Evolutionary conservation across 2,329 filamentous ascomycete species (phyloP).

Genomic region (Phaeosphaeria sp.): DNA sequence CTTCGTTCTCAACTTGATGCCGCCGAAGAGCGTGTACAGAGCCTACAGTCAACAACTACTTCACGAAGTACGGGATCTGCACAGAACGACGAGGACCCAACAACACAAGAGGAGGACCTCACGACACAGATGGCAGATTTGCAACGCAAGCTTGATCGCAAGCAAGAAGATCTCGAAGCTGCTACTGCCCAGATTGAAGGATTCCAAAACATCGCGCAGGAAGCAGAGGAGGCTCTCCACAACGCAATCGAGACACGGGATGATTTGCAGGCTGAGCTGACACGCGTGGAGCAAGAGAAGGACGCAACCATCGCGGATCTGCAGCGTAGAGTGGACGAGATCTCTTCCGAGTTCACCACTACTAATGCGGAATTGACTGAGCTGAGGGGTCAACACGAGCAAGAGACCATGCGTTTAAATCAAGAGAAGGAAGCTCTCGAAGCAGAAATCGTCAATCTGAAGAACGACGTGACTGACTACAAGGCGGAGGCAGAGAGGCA

Average conservation of each 20-base stretch:
- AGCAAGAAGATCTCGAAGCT: conserved; percentile 79
- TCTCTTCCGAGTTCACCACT: conserved; percentile 79
- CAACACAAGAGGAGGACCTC: conserved; percentile 78
- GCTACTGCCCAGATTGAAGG: conserved; percentile 82
- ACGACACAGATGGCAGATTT: conserved; percentile 84
- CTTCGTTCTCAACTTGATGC: conserved; percentile 85
- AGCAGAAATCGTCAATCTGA: conserved; percentile 79
- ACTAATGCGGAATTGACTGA: conserved; percentile 83
- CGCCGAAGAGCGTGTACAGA: conserved; percentile 84
- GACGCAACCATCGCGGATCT: conserved; percentile 81
- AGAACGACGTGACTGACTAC: conserved; percentile 82
- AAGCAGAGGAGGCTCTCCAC: conserved; percentile 84
- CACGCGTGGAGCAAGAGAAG: conserved; percentile 76
- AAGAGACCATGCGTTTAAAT: conserved; percentile 72
- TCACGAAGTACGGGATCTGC: conserved; percentile 61
- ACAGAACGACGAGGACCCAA: conserved; percentile 60
- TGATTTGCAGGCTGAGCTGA: conserved; percentile 75
- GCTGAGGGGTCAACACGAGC: conserved; percentile 80
- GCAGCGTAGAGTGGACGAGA: conserved; percentile 81
- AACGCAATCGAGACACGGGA: conserved; percentile 82
- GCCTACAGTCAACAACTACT: conserved; percentile 81
- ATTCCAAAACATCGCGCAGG: conserved; percentile 87
- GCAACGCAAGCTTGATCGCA: conserved; percentile 83
- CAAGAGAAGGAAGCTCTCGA: conserved; percentile 84
- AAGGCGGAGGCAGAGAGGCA: conserved; percentile 82